A percentile compares a stretch with the other conserved stretches of the same genome.
These are phyloP conservation scores for Starmerella powellii DNA, from an alignment of 805 yeast genomes.

Conservation along the genomic window DNA sequence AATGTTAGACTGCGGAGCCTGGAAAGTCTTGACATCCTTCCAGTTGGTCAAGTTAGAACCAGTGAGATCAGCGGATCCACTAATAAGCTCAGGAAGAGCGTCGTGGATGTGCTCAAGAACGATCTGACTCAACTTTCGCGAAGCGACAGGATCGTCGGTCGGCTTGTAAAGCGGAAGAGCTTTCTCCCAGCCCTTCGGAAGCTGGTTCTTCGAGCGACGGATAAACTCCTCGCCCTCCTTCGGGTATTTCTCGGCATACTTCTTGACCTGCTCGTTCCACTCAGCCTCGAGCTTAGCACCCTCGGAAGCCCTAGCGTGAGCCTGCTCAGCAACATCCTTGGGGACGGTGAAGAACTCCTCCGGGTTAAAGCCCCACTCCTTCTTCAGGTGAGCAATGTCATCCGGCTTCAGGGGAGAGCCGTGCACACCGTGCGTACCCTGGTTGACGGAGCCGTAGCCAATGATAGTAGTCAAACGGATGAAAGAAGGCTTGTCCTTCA, in stretches of 20 bases:
- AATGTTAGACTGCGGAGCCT: slow-evolving; percentile 64
- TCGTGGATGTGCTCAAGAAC: slow-evolving; percentile 52
- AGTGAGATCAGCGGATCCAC: slow-evolving; percentile 98
- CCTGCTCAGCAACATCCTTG: slow-evolving; percentile 65
- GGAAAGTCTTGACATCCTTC: slow-evolving; percentile 77
- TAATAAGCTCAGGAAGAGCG: slow-evolving; percentile 74
- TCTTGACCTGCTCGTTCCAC: slow-evolving; percentile 57
- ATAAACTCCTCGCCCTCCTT: slow-evolving; percentile 62
- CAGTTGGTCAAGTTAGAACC: slow-evolving; percentile 93
- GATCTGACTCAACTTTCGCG: slow-evolving; percentile 86
- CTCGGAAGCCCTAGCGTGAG: slow-evolving; percentile 40
- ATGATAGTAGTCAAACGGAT: slow-evolving; percentile 82
- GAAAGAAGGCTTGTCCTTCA: slow-evolving; percentile 74
- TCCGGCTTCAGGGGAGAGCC: slow-evolving; percentile 93
- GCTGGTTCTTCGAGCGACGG: slow-evolving; percentile 64
- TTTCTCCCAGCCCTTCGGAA: slow-evolving; percentile 74
- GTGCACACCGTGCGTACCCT: slow-evolving; percentile 87
- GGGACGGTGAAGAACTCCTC: slow-evolving; percentile 67
- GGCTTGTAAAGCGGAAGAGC: slow-evolving; percentile 69
- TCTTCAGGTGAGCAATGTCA: slow-evolving; percentile 78
- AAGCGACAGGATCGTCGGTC: slow-evolving; percentile 70
- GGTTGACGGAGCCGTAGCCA: slow-evolving; percentile 79
- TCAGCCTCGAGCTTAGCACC: slow-evolving; percentile 59
- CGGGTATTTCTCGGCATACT: slow-evolving; percentile 61
- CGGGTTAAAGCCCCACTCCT: slow-evolving; percentile 79